Conservation (phyloP, 805 yeast genomes). For the Candida ficus region DNA sequence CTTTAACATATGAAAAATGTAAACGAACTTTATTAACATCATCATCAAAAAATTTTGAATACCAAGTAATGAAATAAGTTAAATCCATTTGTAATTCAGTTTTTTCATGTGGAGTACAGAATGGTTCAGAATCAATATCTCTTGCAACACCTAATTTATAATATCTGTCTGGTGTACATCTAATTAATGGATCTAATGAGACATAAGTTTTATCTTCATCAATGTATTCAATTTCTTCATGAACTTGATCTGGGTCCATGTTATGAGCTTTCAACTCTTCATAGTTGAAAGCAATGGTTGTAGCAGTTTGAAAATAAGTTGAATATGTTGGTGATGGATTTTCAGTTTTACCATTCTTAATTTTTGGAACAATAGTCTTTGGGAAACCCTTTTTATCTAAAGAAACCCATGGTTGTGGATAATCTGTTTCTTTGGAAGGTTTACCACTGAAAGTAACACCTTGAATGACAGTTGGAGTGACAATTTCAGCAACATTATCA, state of each 20-base stretch:
- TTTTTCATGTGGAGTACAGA: constrained; percentile 75
- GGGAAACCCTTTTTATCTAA: constrained; percentile 75
- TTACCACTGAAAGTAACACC: constrained; percentile 49
- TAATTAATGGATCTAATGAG: constrained; percentile 66
- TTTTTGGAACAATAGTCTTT: constrained; percentile 69
- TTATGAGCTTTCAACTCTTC: constrained; percentile 70
- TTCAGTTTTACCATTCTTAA: constrained; percentile 66
- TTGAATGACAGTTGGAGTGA: constrained; percentile 62
- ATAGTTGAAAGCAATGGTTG: constrained; percentile 50
- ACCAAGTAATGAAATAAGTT: constrained; percentile 81
- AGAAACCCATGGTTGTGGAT: constrained; percentile 77
- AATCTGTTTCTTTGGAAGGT: constrained; percentile 46
- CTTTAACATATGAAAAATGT: constrained; percentile 63
- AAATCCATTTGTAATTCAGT: constrained; percentile 49
- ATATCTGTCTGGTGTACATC: constrained; percentile 82
- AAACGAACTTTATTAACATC: constrained; percentile 57
- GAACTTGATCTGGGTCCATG: constrained; percentile 55
- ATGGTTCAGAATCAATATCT: constrained; percentile 61
- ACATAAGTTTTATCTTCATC: constrained; percentile 75
- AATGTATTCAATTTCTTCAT: constrained; percentile 47
- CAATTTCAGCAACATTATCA: constrained; percentile 48
- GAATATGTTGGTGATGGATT: constrained; percentile 67
- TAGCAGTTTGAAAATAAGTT: constrained; percentile 70
- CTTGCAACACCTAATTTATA: constrained; percentile 58
- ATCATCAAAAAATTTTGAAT: constrained; percentile 52